These are phyloP conservation scores for Didymella glomerata DNA, from an alignment of 2,329 filamentous ascomycete genomes.

Conservation along the genomic window DNA sequence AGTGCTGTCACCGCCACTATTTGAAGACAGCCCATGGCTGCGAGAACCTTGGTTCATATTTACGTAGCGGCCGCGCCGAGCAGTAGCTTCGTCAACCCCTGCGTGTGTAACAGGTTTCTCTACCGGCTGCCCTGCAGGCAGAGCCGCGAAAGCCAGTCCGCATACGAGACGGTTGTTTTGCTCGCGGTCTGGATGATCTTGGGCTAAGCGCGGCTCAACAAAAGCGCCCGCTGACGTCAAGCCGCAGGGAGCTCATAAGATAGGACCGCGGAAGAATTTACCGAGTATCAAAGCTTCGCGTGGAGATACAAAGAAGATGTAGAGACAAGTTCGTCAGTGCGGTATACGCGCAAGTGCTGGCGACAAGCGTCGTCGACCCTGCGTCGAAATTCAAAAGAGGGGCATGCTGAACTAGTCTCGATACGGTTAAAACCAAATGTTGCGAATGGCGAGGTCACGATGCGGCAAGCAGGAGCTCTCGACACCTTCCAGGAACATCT, in stretches of 20 bases:
- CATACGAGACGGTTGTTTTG: conserved; percentile 1
- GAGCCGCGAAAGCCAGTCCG: conserved; percentile 15
- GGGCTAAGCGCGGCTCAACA: conserved; percentile 33
- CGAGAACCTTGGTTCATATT: conserved; percentile 8
- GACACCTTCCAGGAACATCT: not conserved
- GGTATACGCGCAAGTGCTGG: not conserved
- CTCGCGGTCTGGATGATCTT: conserved; percentile 19
- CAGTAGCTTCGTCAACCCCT: conserved; percentile 8
- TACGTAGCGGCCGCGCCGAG: conserved; percentile 1
- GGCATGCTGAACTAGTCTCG: not conserved
- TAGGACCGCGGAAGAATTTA: not conserved
- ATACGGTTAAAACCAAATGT: not conserved
- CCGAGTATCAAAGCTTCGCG: not conserved
- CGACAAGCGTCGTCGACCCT: not conserved
- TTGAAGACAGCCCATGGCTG: conserved; percentile 7
- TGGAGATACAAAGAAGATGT: not conserved
- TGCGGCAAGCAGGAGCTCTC: not conserved
- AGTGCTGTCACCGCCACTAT: conserved; percentile 1
- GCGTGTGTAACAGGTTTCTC: conserved; percentile 18
- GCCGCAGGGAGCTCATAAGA: conserved; percentile 4
- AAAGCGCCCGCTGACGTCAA: conserved; percentile 39
- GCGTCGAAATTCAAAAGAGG: not conserved
- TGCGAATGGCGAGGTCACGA: not conserved
- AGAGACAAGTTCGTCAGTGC: not conserved
- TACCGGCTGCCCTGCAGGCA: conserved; percentile 8